Conservation (phyloP, 805 yeast species). For the Dipodascus geniculatus region DNA sequence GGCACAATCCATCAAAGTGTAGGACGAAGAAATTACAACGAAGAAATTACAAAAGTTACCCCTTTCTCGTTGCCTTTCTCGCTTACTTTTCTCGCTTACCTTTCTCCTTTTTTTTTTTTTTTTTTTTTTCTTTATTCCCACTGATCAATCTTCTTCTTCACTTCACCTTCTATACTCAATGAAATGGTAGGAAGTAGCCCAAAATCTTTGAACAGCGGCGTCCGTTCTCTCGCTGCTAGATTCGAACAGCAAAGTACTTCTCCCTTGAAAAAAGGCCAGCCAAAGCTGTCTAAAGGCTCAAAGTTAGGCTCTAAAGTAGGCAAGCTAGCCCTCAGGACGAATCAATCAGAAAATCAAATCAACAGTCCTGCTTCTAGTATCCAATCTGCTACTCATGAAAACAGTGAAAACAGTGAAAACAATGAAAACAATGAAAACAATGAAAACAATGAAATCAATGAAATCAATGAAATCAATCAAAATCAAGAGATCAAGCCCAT, state of each 20-base stretch:
- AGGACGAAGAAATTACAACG: not conserved
- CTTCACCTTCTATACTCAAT: not conserved
- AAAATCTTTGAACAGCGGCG: not conserved
- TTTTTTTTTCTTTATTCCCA: not conserved
- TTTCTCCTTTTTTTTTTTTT: not conserved
- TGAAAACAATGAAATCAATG: not conserved
- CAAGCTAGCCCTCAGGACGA: not conserved
- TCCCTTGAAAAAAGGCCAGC: too few relatives aligned
- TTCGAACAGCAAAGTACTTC: slow-evolving; percentile 1
- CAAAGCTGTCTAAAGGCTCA: too few relatives aligned
- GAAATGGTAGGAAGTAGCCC: not conserved
- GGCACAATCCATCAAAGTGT: too few relatives aligned
- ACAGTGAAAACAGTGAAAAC: not conserved
- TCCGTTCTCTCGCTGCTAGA: not conserved
- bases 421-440: too few relatives aligned
- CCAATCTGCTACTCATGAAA: too few relatives aligned
- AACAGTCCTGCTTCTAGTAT: not conserved
- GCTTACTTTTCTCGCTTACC: too few relatives aligned
- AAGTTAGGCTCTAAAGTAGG: not conserved
- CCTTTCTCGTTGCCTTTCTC: not conserved
- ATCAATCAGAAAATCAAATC: not conserved
- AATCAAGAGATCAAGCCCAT: not conserved
- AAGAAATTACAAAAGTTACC: not conserved
- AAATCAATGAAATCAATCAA: not conserved
- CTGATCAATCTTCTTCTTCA: too few relatives aligned